phyloP scores from a whole-genome alignment of 108 stramenopile genomes.

The Pseudonitzschia multistriata region DNA sequence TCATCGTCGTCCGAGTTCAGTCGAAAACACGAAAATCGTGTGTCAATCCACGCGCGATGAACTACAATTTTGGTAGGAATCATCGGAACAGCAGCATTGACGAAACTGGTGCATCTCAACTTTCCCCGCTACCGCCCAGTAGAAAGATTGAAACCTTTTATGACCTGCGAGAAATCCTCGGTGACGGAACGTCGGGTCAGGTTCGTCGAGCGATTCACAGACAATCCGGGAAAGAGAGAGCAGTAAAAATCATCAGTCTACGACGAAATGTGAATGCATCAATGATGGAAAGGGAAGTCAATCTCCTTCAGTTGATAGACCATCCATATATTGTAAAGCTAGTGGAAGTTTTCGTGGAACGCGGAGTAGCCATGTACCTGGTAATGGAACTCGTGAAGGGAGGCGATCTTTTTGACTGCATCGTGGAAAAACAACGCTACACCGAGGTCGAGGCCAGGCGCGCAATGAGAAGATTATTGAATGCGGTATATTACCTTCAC shows the following conservation, averaged over 20 bases:
- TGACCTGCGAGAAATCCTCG: constrained; percentile 85
- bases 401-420: constrained; percentile 94
- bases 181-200: constrained; percentile 89
- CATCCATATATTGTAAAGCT: constrained; percentile 93
- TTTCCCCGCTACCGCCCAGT: constrained; percentile 5
- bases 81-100: constrained; percentile 11
- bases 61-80: constrained; percentile 20
- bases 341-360: constrained; percentile 78
- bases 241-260: constrained; percentile 90
- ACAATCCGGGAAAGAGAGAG: constrained; percentile 76
- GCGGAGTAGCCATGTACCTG: constrained; percentile 66
- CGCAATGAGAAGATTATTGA: constrained; percentile 68
- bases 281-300: constrained; percentile 58
- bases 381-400: constrained; percentile 88
- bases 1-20: constrained; percentile 64
- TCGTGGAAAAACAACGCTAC: constrained; percentile 77
- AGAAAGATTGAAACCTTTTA: constrained; percentile 79
- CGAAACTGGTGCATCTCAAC: neutral
- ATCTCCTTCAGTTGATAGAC: constrained; percentile 72
- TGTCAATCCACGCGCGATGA: constrained; percentile 46
- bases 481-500: constrained; percentile 82
- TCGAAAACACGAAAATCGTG: constrained; percentile 27
- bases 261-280: constrained; percentile 25
- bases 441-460: constrained; percentile 75
- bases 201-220: constrained; percentile 87